These are phyloP conservation scores for Mycothermus thermophilus DNA, from an alignment of 495 filamentous ascomycete genomes.

Conservation along the genomic window DNA sequence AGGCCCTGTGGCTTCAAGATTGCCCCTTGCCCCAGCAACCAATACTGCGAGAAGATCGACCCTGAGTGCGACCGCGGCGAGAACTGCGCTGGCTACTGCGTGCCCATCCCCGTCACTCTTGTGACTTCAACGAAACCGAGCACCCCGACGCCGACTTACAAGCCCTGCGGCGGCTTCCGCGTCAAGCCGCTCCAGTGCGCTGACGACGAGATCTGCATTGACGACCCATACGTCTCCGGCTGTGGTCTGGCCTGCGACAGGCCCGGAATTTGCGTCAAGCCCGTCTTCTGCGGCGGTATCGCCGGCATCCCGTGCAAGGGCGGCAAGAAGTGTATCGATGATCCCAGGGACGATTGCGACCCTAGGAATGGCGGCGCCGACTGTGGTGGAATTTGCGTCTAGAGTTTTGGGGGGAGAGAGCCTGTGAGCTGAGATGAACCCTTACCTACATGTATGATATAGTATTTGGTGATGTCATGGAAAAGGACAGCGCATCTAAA, in stretches of 20 bases:
- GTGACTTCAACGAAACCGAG: conserved; percentile 1
- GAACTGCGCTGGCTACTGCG: conserved; percentile 12
- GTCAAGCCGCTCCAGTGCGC: conserved; percentile 7
- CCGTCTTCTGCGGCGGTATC: conserved; percentile 19
- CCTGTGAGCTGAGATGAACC: not conserved
- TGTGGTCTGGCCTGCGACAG: conserved; percentile 21
- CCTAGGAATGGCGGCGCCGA: conserved; percentile 15
- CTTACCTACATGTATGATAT: no score
- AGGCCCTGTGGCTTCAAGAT: conserved; percentile 15
- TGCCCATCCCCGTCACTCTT: conserved; percentile 1
- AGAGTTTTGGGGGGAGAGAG: no score
- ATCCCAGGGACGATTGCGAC: conserved; percentile 20
- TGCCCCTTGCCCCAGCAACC: conserved; percentile 8
- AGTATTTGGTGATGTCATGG: no score
- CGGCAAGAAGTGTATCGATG: conserved; percentile 17
- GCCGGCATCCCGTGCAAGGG: conserved; percentile 14
- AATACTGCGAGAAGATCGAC: conserved; percentile 9
- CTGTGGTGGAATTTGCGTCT: conserved; percentile 20
- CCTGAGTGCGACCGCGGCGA: conserved; percentile 9
- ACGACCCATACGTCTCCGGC: conserved; percentile 13
- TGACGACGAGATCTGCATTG: conserved; percentile 16
- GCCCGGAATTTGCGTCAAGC: conserved; percentile 18
- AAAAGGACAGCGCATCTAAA: no score
- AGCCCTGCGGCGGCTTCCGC: conserved; percentile 16
- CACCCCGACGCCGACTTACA: conserved; percentile 7